Evolutionary conservation across 345 rosid species (phyloP).

Genomic region (Camelina sativa): DNA sequence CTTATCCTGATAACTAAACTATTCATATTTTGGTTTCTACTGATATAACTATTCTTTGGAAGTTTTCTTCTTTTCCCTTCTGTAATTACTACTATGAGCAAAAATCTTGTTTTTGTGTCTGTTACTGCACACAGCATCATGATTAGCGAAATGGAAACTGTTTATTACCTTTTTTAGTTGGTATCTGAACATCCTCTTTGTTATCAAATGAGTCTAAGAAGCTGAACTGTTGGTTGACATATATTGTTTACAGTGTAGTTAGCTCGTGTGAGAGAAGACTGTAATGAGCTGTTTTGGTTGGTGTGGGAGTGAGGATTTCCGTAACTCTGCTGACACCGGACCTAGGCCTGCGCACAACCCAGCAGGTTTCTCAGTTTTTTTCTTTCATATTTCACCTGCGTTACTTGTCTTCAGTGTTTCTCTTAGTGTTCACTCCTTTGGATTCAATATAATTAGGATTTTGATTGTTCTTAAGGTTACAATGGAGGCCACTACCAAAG

Average conservation of each 20-base stretch:
- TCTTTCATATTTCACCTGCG: not conserved
- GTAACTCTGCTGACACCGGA: constrained; percentile 50
- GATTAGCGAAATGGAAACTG: not conserved
- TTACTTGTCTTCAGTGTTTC: constrained; percentile 10
- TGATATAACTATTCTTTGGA: not conserved
- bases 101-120: not conserved
- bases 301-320: constrained; percentile 55
- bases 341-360: constrained; percentile 49
- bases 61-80: not conserved
- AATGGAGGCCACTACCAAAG: constrained; percentile 49
- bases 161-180: not conserved
- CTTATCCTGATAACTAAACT: constrained; percentile 12
- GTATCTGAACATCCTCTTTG: not conserved
- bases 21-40: not conserved
- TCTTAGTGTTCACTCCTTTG: not conserved
- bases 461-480: constrained; percentile 47
- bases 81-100: not conserved
- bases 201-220: not conserved
- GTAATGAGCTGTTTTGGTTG: constrained; percentile 71
- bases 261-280: constrained; percentile 25
- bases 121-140: too few species aligned
- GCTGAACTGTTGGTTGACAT: not conserved
- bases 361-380: constrained; percentile 45
- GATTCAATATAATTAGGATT: not conserved
- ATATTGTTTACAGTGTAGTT: not conserved